phyloP scores from a whole-genome alignment of 2,329 filamentous ascomycete species.

The Penicillium psychrosexuale region DNA sequence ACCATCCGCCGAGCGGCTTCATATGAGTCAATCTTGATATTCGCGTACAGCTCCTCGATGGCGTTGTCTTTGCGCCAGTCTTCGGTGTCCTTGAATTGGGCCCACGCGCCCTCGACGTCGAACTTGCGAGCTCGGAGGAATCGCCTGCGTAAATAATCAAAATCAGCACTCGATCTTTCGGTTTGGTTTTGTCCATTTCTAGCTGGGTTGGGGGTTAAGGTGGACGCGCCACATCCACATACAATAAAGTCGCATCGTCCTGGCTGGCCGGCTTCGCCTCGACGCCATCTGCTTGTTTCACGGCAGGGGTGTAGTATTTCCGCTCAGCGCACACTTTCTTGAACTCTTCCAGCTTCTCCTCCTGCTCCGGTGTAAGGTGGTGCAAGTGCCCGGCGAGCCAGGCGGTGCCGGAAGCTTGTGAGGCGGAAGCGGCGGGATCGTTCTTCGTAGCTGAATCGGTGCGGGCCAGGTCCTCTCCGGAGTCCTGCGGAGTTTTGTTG shows the following conservation, averaged over 20 bases:
- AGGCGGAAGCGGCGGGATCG: slow-evolving; percentile 36
- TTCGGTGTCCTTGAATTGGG: slow-evolving; percentile 84
- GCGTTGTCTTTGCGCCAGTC: slow-evolving; percentile 79
- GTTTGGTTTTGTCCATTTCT: background rate
- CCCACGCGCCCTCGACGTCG: slow-evolving; percentile 70
- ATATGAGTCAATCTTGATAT: slow-evolving; percentile 80
- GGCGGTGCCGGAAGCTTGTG: slow-evolving; percentile 35
- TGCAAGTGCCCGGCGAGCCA: slow-evolving; percentile 67
- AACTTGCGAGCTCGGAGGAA: slow-evolving; percentile 84
- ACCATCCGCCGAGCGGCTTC: slow-evolving; percentile 73
- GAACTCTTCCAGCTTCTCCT: slow-evolving; percentile 66
- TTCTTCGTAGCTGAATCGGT: slow-evolving; percentile 33
- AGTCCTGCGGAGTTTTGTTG: slow-evolving; percentile 30
- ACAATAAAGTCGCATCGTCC: slow-evolving; percentile 50
- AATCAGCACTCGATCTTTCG: background rate
- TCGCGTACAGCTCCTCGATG: slow-evolving; percentile 75
- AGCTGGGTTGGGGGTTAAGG: background rate
- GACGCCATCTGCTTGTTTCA: slow-evolving; percentile 21
- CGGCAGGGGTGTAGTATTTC: slow-evolving; percentile 49
- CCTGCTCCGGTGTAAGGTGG: slow-evolving; percentile 68
- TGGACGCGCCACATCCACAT: slow-evolving; percentile 22
- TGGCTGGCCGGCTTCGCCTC: slow-evolving; percentile 41
- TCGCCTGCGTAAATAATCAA: slow-evolving; percentile 53
- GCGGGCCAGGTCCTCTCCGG: slow-evolving; percentile 26
- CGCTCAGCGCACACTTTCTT: slow-evolving; percentile 65